A percentile compares a stretch with the other conserved stretches of the same genome.
These are phyloP conservation scores for Salix dunnii DNA, from an alignment of 345 rosid species.

Conservation along the genomic window DNA sequence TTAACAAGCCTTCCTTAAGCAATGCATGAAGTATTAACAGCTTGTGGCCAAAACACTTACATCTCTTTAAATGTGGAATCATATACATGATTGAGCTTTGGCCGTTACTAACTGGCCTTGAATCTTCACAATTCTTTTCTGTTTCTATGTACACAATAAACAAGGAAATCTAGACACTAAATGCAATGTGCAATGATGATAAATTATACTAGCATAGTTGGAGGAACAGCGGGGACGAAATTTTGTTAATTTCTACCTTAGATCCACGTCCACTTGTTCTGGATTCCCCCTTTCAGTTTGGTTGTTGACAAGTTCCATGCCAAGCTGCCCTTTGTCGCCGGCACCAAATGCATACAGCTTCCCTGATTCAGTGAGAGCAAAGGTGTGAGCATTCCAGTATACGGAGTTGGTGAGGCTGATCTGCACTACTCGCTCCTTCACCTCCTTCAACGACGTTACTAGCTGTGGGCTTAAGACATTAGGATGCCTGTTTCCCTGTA, in stretches of 20 bases:
- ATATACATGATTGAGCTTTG: constrained; percentile 19
- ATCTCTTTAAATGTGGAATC: constrained; percentile 1
- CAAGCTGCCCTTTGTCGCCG: constrained; percentile 95
- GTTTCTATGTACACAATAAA: constrained; percentile 52
- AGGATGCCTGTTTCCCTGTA: constrained; percentile 60
- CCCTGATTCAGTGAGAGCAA: constrained; percentile 83
- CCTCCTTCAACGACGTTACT: constrained; percentile 66
- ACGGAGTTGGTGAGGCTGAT: constrained; percentile 80
- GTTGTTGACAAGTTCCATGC: constrained; percentile 58
- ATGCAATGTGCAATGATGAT: constrained; percentile 21
- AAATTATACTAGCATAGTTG: constrained; percentile 10
- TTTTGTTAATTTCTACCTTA: constrained; percentile 37
- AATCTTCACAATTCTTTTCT: constrained; percentile 40
- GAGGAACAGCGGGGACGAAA: not conserved
- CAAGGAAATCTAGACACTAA: constrained; percentile 38
- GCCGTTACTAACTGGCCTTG: constrained; percentile 37
- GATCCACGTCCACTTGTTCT: constrained; percentile 62
- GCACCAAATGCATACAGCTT: constrained; percentile 84
- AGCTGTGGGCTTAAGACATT: constrained; percentile 66
- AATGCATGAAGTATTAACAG: constrained; percentile 40
- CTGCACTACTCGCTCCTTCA: constrained; percentile 74
- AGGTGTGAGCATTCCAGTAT: constrained; percentile 84
- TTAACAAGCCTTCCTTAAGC: constrained; percentile 2
- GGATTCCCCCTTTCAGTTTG: constrained; percentile 76
- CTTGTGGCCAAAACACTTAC: constrained; percentile 29